phyloP scores from a whole-genome alignment of 192 early-diverging fungal genomes.

The Coemansia sp. region DNA sequence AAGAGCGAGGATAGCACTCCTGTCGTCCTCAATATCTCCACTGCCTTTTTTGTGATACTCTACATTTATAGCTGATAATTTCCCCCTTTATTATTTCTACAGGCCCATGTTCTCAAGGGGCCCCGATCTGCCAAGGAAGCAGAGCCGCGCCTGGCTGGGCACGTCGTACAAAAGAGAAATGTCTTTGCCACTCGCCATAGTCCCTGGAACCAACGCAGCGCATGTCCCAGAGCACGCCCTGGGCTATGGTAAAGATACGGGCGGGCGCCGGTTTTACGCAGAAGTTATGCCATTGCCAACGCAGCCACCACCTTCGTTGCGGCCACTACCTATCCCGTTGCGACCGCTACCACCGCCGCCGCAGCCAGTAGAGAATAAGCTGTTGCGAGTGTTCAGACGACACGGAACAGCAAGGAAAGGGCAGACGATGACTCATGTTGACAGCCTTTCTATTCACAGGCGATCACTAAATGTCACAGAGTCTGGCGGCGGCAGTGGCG shows the following conservation, averaged over 20 bases:
- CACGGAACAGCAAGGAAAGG: background rate
- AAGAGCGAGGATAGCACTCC: background rate
- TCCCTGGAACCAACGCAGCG: background rate
- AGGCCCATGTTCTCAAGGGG: background rate
- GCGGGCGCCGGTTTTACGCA: constrained; percentile 4
- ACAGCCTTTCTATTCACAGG: background rate
- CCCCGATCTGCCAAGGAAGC: background rate
- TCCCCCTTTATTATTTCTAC: too few relatives aligned
- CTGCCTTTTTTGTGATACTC: background rate
- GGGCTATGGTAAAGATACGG: background rate
- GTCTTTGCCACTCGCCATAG: background rate
- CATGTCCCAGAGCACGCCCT: background rate
- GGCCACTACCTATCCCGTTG: too few relatives aligned
- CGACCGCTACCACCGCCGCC: too few relatives aligned
- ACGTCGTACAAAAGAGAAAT: background rate
- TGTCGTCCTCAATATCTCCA: background rate
- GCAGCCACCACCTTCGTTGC: too few relatives aligned
- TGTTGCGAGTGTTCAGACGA: constrained; percentile 3
- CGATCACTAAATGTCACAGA: background rate
- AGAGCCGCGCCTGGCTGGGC: background rate
- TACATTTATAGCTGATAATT: background rate
- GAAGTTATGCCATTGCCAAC: constrained; percentile 7
- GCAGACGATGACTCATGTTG: background rate
- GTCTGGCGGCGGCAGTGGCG: background rate
- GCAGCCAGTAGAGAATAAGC: background rate